These are phyloP conservation scores for Magnusiomyces suaveolens DNA, from an alignment of 1,139 yeast species.

Conservation along the genomic window DNA sequence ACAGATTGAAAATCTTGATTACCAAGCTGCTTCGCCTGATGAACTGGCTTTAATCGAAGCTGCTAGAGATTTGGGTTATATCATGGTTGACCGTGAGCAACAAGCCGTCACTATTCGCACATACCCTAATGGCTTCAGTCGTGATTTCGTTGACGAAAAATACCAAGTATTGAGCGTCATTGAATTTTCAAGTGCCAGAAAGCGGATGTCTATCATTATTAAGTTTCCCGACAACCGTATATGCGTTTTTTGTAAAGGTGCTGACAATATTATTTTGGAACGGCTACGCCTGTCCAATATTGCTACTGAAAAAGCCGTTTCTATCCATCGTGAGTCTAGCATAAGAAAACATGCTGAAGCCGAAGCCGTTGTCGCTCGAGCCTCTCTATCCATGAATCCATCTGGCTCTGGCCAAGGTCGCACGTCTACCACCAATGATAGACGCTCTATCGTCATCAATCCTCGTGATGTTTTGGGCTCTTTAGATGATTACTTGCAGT, in stretches of 20 bases:
- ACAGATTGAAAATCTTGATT: constrained; percentile 46
- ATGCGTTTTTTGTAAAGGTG: constrained; percentile 84
- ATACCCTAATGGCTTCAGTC: constrained; percentile 75
- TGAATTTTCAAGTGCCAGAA: constrained; percentile 80
- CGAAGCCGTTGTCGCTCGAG: constrained; percentile 46
- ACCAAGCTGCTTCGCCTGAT: constrained; percentile 94
- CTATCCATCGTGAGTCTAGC: constrained; percentile 49
- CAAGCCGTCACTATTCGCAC: constrained; percentile 56
- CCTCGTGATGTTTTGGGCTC: constrained; percentile 25
- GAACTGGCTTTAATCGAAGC: constrained; percentile 89
- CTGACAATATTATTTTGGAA: constrained; percentile 86
- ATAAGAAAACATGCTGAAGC: constrained; percentile 75
- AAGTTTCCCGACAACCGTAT: constrained; percentile 71
- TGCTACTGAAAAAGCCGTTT: constrained; percentile 54
- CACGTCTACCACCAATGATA: constrained; percentile 16
- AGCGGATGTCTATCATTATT: constrained; percentile 88
- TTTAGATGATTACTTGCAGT: constrained; percentile 50
- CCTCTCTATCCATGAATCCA: constrained; percentile 30
- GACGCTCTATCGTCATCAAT: constrained; percentile 25
- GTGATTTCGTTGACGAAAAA: constrained; percentile 50
- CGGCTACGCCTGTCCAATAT: constrained; percentile 47
- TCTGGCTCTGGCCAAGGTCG: constrained; percentile 9
- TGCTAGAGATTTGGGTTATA: constrained; percentile 87
- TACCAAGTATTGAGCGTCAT: constrained; percentile 70
- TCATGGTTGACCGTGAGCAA: constrained; percentile 60